phyloP scores from a whole-genome alignment of 805 yeast genomes.

The Limtongia smithiae region DNA sequence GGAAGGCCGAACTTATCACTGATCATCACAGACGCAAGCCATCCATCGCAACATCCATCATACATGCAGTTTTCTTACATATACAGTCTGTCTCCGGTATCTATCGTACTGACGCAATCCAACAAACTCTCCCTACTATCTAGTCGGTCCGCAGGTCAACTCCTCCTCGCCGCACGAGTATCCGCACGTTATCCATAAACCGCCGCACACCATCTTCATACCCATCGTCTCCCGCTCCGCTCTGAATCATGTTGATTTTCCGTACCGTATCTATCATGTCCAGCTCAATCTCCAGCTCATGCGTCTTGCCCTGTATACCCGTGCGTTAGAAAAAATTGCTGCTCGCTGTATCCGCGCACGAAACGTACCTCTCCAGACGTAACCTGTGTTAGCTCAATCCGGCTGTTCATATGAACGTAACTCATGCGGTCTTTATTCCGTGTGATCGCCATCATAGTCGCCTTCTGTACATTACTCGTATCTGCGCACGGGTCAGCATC shows the following conservation, averaged over 20 bases:
- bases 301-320: slow-evolving; percentile 4
- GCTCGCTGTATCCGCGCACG: background rate
- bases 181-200: slow-evolving; percentile 24
- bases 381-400: slow-evolving; percentile 24
- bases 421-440: slow-evolving; percentile 21
- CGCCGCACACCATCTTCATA: slow-evolving; percentile 17
- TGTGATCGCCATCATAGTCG: slow-evolving; percentile 1
- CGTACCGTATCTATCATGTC: slow-evolving; percentile 15
- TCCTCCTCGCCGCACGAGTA: slow-evolving; percentile 26
- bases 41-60: too few species aligned
- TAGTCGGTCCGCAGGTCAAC: slow-evolving; percentile 18
- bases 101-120: too few species aligned
- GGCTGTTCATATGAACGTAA: slow-evolving; percentile 13
- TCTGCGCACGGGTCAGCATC: background rate
- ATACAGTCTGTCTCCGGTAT: too few species aligned
- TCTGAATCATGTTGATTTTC: slow-evolving; percentile 6
- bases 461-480: slow-evolving; percentile 2
- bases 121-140: too few species aligned
- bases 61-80: too few species aligned
- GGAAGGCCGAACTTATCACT: too few species aligned
- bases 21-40: too few species aligned
- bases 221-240: slow-evolving; percentile 10
- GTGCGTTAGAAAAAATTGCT: slow-evolving; percentile 5
- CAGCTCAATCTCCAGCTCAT: slow-evolving; percentile 25
- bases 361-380: slow-evolving; percentile 8